Evolutionary conservation across 1,284 basidiomycete genomes (phyloP), one percentile per base, ranked within the genome.

Genomic region (Heterobasidion annosum): DNA sequence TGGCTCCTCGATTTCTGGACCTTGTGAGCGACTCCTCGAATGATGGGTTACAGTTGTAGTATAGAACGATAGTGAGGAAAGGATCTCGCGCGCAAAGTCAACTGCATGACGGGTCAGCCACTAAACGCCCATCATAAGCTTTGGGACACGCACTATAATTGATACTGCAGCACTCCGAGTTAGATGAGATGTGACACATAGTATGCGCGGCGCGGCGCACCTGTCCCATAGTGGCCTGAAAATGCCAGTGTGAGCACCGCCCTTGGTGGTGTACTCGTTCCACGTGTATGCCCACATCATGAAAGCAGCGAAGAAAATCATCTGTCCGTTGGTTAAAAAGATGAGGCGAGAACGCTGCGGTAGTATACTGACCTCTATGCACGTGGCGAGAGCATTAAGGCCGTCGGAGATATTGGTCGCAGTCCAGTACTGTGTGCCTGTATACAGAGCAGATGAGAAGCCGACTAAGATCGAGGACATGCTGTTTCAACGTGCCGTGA

Each of bases 241-340:
- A 53, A 86, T 73, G 46, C 77, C 72, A 1, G 80, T 84, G 53
- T 63, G 72, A 51, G 54, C 67, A 40, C 58, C 65, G 9, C 66
- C 70, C 42, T 65, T 57, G 13, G 64, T 40, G 57, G 56, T 68
- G 67, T 94, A 93, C 58, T 92, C 90, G 0, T 70, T 76, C 62
- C 78, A 75, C 7, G 76, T 76, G 64, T 92, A 94, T 0, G 92
- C 87, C 86, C 88, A 93, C 70, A 80, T 76, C 84, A 93, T 92
- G 53, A 87, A 71, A 1, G 68, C 57, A 8, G 89, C 76, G 66
- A 93, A 92, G 65, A 92, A 73, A 40, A 93, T 83, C 91, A 93
- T 93, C 85, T 70, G 47, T 4, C n/a, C 32, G 9, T 16, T 32
- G 48, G 33, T 7, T 3, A n/a, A n/a, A 25, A 25, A 25, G 25